Evolutionary conservation across 2,329 filamentous ascomycete species (phyloP), one percentile per base, ranked within the genome.

Genomic region (Aspergillus phoenicis): DNA sequence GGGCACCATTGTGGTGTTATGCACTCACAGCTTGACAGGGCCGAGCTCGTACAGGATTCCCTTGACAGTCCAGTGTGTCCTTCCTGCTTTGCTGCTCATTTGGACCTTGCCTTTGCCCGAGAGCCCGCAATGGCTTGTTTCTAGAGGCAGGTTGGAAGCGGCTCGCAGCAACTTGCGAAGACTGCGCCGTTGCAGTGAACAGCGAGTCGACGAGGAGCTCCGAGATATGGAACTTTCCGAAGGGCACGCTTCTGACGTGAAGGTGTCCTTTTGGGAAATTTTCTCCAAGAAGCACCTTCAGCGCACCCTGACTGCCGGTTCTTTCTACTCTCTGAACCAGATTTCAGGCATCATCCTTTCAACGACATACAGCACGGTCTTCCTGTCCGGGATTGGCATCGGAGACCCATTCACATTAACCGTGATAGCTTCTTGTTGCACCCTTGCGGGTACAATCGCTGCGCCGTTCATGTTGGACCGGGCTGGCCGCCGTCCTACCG

Each of bases 351-450:
- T 77, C 54, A 76, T 77, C 33, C 68, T 78, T 8, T 73, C 73
- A 22, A 73, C 71, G 1, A 77, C 75, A 2, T 78, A 78, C 57
- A 68, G 74, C 8, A 77, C 75, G 0, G 70, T 77, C 51, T 74
- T 78, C 56, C 69, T 78, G 10, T 72, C 71, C 10, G 66, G 73
- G 36, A 64, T 75, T 33, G 75, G 73, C 2, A 65, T 76, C 17
- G 69, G 64, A 8, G 65, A 77, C 52, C 52, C 73, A 2, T 78
- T 78, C 57, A 59, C 71, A 8, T 65, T 77, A 20, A 77, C 75
- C 5, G 70, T 77, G 36, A 71, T 76, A 41, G 71, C 73, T 8
- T 70, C 74, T 13, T 75, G 73, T 61, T 74, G 71, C 54, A 73
- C 72, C 6, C 67, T 78, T 17, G 71, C 74, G 1, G 76, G 76